Evolutionary conservation across 768 basidiomycete species (phyloP).

Genomic region (Galerina sulciceps): DNA sequence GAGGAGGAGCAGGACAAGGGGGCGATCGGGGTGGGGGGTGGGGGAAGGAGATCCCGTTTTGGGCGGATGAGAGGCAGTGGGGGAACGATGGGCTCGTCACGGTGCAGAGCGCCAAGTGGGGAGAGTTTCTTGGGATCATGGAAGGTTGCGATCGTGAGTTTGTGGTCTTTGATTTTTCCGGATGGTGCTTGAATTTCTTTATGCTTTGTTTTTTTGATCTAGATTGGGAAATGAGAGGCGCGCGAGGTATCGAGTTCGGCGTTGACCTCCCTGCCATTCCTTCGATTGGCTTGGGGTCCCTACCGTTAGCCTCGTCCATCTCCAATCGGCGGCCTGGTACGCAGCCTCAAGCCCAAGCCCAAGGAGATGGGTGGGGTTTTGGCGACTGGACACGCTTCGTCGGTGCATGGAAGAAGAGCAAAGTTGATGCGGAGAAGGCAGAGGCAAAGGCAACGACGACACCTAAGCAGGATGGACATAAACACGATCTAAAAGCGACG

Average conservation of each 20-base stretch:
- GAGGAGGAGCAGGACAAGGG: constrained; percentile 31
- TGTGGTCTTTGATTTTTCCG: not conserved
- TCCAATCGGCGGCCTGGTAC: constrained; percentile 2
- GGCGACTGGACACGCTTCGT: constrained; percentile 70
- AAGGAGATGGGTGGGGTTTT: constrained; percentile 48
- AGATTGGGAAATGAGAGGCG: constrained; percentile 95
- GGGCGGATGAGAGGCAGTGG: constrained; percentile 60
- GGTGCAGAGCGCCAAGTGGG: constrained; percentile 93
- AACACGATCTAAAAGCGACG: not conserved
- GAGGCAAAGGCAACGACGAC: constrained; percentile 11
- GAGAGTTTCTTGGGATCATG: constrained; percentile 89
- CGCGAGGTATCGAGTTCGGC: constrained; percentile 73
- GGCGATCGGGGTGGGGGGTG: not conserved
- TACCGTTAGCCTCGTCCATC: constrained; percentile 14
- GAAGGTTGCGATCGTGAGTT: constrained; percentile 82
- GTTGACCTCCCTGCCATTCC: constrained; percentile 60
- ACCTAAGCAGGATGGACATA: not conserved
- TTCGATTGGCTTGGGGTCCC: constrained; percentile 41
- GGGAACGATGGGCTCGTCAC: constrained; percentile 95
- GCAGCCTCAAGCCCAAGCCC: not conserved
- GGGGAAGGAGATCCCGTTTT: constrained; percentile 36
- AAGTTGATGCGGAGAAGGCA: constrained; percentile 36
- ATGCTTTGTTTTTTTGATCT: not conserved
- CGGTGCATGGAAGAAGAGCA: constrained; percentile 57
- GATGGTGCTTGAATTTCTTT: not conserved